Evolutionary conservation across 257 asterid species (phyloP).

Genomic region (Scutellaria baicalensis): DNA sequence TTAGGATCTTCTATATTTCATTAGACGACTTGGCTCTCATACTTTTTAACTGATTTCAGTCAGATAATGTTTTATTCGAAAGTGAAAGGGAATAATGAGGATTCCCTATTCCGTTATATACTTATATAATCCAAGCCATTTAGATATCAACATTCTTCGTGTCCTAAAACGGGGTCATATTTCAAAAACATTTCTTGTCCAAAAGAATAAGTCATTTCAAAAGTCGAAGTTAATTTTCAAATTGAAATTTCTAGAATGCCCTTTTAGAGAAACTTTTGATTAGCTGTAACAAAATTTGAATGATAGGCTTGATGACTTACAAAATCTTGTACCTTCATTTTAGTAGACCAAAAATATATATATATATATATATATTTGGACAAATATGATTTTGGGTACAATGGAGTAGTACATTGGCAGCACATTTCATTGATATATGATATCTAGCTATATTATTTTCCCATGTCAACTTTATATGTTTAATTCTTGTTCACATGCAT

Average conservation of each 20-base stretch:
- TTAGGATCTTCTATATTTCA: not conserved
- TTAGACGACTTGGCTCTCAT: not conserved
- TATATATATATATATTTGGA: too few relatives aligned
- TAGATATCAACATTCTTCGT: not conserved
- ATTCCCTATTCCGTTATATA: not conserved
- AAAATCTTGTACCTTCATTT: too few relatives aligned
- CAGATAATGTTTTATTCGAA: not conserved
- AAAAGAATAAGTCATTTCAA: too few relatives aligned
- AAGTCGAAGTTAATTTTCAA: too few relatives aligned
- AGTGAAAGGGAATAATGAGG: not conserved
- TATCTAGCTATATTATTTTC: not conserved
- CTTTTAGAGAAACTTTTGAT: too few relatives aligned
- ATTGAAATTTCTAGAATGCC: too few relatives aligned
- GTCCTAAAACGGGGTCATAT: too few relatives aligned
- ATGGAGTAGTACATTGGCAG: not conserved
- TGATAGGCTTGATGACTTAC: too few relatives aligned
- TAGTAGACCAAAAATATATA: too few relatives aligned
- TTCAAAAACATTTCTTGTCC: too few relatives aligned
- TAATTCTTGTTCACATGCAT: not conserved
- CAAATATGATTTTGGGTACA: too few relatives aligned
- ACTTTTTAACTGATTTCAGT: not conserved
- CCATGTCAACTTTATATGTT: not conserved
- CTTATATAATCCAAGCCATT: not conserved
- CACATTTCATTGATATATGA: not conserved
- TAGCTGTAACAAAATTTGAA: too few relatives aligned